Conservation (phyloP, 176 grass and related monocot species). For the Oryza punctata region DNA sequence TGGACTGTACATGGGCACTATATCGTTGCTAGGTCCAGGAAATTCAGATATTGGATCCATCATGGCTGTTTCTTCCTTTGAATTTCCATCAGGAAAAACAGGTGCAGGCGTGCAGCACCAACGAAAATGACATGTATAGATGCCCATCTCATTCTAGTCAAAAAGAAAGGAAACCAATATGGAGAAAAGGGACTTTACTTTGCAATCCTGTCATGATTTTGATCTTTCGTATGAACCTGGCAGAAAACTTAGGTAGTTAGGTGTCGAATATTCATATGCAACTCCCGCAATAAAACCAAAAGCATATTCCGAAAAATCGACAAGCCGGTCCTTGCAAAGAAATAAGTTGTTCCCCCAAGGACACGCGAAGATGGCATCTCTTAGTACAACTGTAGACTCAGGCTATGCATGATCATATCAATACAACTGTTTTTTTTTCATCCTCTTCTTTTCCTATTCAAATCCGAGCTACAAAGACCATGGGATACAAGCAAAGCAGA, state of each 20-base stretch:
- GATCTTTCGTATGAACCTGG: not conserved
- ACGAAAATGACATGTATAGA: not conserved
- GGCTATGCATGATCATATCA: not conserved
- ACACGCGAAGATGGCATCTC: not conserved
- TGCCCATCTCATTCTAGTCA: not conserved
- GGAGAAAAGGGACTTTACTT: not conserved
- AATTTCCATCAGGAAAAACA: not conserved
- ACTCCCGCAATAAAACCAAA: not conserved
- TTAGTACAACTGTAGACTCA: not conserved
- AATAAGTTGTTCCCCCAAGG: not conserved
- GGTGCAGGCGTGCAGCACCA: not conserved
- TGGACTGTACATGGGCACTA: not conserved
- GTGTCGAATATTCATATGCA: not conserved
- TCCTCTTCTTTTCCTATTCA: not conserved
- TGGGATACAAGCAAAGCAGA: not conserved
- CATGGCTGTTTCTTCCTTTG: not conserved
- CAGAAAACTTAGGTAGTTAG: not conserved
- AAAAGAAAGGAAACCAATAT: not conserved
- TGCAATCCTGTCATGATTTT: not conserved
- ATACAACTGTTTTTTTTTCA: not conserved
- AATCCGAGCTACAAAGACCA: conserved; percentile 1
- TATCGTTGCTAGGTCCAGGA: not conserved
- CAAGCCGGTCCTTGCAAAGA: not conserved
- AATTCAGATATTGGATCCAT: not conserved
- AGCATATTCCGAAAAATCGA: not conserved